A percentile compares a stretch with the other conserved stretches of the same genome.
Evolutionary conservation across 2,329 filamentous ascomycete genomes (phyloP).

Genomic region (Penicillium rolfsii): DNA sequence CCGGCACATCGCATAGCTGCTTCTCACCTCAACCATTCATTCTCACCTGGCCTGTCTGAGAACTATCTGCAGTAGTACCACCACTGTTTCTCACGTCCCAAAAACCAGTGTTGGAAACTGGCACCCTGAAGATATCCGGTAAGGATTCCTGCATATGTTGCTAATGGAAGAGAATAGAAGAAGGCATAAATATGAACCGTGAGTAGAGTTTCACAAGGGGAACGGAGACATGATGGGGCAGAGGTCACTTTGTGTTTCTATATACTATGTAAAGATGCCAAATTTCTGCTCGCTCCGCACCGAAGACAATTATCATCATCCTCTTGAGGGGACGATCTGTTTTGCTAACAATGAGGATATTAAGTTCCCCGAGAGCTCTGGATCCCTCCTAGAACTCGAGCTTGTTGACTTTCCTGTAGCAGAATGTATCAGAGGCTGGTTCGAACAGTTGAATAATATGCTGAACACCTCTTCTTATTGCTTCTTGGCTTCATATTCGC

Average conservation of each 20-base stretch:
- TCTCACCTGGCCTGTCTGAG: neutral
- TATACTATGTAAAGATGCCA: conserved; percentile 2
- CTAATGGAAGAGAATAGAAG: conserved; percentile 1
- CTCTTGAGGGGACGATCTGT: conserved; percentile 1
- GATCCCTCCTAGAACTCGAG: conserved; percentile 5
- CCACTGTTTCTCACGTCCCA: conserved; percentile 6
- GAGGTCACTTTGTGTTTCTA: neutral
- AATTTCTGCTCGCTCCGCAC: neutral
- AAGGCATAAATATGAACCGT: neutral
- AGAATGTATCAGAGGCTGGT: neutral
- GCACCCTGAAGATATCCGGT: neutral
- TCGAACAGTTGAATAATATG: neutral
- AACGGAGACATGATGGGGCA: neutral
- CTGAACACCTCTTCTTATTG: neutral
- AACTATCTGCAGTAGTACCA: neutral
- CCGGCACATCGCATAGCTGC: conserved; percentile 2
- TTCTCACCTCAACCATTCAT: neutral
- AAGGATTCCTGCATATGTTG: neutral
- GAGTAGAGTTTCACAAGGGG: neutral
- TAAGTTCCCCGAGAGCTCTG: neutral
- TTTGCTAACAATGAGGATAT: neutral
- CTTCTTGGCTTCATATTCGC: neutral
- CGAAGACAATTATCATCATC: conserved; percentile 4
- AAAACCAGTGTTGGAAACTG: neutral
- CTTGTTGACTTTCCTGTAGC: neutral